Conservation (phyloP, 2,329 filamentous ascomycete genomes). For the Ceratocystis eucalypticola region DNA sequence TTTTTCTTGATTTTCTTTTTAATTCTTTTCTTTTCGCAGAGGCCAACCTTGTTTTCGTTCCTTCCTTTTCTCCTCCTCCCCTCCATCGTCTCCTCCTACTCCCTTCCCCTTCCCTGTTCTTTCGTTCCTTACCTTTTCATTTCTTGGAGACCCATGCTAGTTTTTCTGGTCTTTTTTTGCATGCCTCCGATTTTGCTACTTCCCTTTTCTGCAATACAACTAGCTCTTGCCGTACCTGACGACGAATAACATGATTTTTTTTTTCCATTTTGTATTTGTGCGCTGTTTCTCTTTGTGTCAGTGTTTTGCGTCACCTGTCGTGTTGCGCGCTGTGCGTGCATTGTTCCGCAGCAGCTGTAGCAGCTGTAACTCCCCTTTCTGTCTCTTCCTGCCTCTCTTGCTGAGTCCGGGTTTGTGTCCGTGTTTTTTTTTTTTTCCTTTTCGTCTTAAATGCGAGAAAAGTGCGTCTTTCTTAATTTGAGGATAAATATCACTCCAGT, state of each 20-base stretch:
- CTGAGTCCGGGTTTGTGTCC: not conserved
- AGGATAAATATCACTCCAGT: not conserved
- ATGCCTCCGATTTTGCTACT: too few species aligned
- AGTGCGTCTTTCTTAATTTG: not conserved
- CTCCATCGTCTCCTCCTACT: not conserved
- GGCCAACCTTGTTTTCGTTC: not conserved
- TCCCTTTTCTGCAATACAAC: too few species aligned
- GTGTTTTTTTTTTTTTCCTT: not conserved
- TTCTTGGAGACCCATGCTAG: not conserved
- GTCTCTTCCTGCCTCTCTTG: not conserved
- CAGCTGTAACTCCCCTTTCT: not conserved
- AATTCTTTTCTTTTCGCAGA: not conserved
- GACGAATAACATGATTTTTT: not conserved
- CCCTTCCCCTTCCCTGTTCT: not conserved
- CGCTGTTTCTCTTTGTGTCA: not conserved
- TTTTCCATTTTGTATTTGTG: not conserved
- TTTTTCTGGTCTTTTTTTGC: not conserved
- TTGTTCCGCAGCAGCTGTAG: not conserved
- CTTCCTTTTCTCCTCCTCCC: not conserved
- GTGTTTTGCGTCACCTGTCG: not conserved
- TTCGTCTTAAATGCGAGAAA: not conserved
- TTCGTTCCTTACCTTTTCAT: constrained; percentile 2
- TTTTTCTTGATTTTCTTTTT: not conserved
- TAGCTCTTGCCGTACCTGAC: too few species aligned
- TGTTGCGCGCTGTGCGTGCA: not conserved